phyloP scores from a whole-genome alignment of 2,329 filamentous ascomycete species.

The Aureobasidium sp. region DNA sequence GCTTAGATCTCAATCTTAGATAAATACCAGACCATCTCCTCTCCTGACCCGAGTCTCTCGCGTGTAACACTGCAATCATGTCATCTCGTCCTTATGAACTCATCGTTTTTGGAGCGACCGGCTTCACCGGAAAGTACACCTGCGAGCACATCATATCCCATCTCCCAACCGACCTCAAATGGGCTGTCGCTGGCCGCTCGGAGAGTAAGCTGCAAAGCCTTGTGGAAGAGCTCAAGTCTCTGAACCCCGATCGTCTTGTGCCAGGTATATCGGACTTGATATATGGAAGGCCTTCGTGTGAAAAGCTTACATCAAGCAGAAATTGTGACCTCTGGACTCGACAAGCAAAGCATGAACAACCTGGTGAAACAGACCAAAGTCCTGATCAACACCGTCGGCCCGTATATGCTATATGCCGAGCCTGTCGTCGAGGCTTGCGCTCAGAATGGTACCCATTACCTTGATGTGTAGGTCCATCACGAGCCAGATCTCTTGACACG shows the following conservation, averaged over 20 bases:
- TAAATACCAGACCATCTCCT: not conserved
- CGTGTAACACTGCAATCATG: not conserved
- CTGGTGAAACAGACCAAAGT: conserved; percentile 51
- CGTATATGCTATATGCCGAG: conserved; percentile 58
- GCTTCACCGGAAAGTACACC: conserved; percentile 75
- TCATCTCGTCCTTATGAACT: conserved; percentile 52
- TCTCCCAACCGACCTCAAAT: conserved; percentile 70
- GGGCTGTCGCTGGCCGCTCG: conserved; percentile 84
- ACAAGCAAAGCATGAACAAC: conserved; percentile 42
- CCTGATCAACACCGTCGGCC: conserved; percentile 56
- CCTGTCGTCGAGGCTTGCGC: conserved; percentile 59
- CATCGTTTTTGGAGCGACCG: conserved; percentile 61
- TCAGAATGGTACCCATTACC: conserved; percentile 58
- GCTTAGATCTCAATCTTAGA: not conserved
- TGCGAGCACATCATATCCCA: conserved; percentile 66
- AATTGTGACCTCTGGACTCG: conserved; percentile 41
- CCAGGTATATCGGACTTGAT: conserved; percentile 51
- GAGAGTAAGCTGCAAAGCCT: conserved; percentile 64
- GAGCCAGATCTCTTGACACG: too few relatives aligned
- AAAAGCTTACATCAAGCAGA: conserved; percentile 14
- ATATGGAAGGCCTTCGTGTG: not conserved
- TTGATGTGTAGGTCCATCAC: conserved; percentile 43
- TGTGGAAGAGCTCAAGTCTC: conserved; percentile 56
- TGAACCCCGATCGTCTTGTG: conserved; percentile 62
- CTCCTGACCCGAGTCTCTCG: not conserved